Conservation (phyloP, 23 red algal genomes). For the Gracilaria vermiculophylla region DNA sequence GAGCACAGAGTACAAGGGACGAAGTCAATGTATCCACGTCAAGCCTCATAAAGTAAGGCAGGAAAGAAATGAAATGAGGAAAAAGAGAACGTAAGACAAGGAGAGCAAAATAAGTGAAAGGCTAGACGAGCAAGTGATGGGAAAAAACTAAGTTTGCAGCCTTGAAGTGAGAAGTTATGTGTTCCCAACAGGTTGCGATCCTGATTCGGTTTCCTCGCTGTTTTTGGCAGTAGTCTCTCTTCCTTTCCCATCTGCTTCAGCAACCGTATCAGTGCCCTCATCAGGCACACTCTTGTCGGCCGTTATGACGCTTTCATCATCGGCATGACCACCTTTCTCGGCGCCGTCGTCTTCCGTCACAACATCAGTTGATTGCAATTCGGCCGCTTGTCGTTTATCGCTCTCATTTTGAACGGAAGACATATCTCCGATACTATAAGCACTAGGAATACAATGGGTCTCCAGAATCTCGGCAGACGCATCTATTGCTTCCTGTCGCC, state of each 20-base stretch:
- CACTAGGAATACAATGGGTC: conserved; percentile 53
- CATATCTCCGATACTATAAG: conserved; percentile 44
- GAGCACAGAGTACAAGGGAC: neutral
- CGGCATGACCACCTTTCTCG: neutral
- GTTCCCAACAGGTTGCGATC: neutral
- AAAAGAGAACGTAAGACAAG: neutral
- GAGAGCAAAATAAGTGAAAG: neutral
- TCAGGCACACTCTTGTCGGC: neutral
- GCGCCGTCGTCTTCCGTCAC: neutral
- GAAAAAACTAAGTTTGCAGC: neutral
- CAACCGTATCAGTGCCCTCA: neutral
- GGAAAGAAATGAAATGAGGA: too few species aligned
- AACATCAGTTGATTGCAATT: neutral
- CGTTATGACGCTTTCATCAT: neutral
- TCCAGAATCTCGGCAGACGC: conserved; percentile 40
- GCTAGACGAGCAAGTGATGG: neutral
- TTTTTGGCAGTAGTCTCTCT: neutral
- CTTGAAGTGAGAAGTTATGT: neutral
- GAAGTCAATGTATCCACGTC: neutral
- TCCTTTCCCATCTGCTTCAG: neutral
- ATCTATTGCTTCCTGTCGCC: conserved; percentile 22
- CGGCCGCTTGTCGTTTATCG: neutral
- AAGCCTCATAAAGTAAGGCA: neutral
- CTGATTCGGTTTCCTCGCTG: neutral
- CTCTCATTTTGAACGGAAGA: neutral